These are phyloP conservation scores for Moesziomyces parantarcticus DNA, from an alignment of 1,284 basidiomycete species.

Conservation along the genomic window DNA sequence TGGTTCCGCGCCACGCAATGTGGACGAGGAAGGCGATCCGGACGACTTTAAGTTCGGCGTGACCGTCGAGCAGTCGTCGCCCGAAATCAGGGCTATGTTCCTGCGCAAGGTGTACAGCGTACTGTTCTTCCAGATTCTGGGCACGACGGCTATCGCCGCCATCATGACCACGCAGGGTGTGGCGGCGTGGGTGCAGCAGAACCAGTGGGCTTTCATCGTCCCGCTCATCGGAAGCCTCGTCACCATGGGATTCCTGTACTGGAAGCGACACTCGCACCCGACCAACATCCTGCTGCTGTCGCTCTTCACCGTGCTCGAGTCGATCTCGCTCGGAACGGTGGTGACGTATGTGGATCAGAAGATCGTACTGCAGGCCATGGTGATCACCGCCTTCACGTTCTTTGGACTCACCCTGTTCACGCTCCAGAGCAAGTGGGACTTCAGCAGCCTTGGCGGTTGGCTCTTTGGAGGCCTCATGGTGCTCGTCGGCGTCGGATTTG, in stretches of 20 bases:
- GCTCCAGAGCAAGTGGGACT: slow-evolving; percentile 77
- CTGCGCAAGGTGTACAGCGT: slow-evolving; percentile 60
- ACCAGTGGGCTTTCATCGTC: slow-evolving; percentile 68
- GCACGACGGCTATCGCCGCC: slow-evolving; percentile 55
- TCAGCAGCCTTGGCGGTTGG: slow-evolving; percentile 84
- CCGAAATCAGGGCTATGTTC: slow-evolving; percentile 64
- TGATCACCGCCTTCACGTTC: slow-evolving; percentile 88
- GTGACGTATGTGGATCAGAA: slow-evolving; percentile 79
- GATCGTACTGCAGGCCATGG: slow-evolving; percentile 86
- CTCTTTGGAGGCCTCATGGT: slow-evolving; percentile 75
- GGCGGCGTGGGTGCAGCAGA: slow-evolving; percentile 54
- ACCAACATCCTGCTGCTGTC: slow-evolving; percentile 81
- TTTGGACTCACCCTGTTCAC: slow-evolving; percentile 83
- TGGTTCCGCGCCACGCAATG: slow-evolving; percentile 28
- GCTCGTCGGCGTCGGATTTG: slow-evolving; percentile 70
- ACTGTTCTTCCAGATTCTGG: slow-evolving; percentile 63
- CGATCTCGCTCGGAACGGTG: slow-evolving; percentile 75
- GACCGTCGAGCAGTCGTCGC: slow-evolving; percentile 64
- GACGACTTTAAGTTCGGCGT: slow-evolving; percentile 66
- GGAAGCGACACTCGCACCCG: slow-evolving; percentile 87
- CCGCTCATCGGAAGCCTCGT: slow-evolving; percentile 79
- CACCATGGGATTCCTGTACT: slow-evolving; percentile 81
- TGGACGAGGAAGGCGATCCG: slow-evolving; percentile 55
- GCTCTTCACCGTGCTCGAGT: slow-evolving; percentile 68
- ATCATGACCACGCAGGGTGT: slow-evolving; percentile 50